A percentile compares a stretch with the other conserved stretches of the same genome.
Evolutionary conservation across 768 basidiomycete genomes (phyloP).

Genomic region (Paxillus rubicundulus): DNA sequence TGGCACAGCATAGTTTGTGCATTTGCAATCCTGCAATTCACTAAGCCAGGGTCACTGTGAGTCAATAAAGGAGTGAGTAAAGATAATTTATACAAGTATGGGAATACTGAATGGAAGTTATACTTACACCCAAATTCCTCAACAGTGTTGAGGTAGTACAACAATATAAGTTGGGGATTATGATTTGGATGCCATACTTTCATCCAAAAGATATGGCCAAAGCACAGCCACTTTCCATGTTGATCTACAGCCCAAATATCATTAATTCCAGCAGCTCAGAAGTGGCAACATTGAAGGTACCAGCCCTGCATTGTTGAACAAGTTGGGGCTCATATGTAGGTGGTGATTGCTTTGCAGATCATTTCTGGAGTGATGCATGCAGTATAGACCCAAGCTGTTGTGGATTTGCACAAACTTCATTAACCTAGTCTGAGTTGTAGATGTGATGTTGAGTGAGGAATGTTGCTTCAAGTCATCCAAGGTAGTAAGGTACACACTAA

Average conservation of each 20-base stretch:
- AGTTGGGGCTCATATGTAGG: not conserved
- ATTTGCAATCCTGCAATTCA: constrained; percentile 46
- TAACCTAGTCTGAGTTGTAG: too few species aligned
- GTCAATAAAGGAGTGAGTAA: not conserved
- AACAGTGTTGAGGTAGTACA: not conserved
- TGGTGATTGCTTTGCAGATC: not conserved
- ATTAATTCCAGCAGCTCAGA: not conserved
- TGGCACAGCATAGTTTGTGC: constrained; percentile 40
- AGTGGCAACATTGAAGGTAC: not conserved
- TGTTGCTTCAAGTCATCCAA: too few species aligned
- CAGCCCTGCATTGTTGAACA: not conserved
- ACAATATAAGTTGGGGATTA: not conserved
- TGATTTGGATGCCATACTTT: constrained; percentile 4
- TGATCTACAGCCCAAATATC: not conserved
- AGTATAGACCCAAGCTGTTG: too few species aligned
- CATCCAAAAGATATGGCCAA: not conserved
- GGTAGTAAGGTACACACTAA: too few species aligned
- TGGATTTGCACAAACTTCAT: too few species aligned
- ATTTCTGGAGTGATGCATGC: not conserved
- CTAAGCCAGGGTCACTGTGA: not conserved
- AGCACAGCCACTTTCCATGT: constrained; percentile 1
- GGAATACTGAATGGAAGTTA: not conserved
- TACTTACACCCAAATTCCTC: not conserved
- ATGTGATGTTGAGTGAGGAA: too few species aligned
- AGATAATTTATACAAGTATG: too few species aligned